Base-by-base conservation (phyloP, 2,329 filamentous ascomycete species). In the Alternaria conjuncta region DNA sequence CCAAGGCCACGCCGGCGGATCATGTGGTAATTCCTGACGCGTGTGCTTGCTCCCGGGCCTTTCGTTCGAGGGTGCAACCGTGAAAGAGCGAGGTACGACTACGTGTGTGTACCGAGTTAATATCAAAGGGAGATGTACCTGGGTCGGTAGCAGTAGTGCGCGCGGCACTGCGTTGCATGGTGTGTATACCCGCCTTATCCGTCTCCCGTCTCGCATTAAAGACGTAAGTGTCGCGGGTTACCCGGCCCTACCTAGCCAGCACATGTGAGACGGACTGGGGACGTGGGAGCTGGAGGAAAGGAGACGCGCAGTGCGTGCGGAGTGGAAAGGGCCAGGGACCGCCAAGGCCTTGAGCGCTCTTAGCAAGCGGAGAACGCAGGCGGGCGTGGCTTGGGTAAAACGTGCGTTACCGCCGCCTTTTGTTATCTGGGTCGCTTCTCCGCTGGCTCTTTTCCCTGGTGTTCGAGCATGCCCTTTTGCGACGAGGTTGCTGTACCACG, bases 301-400 rank as follows among this genome's bases (percentile, higher is more conserved):
- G 9, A 43, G 54, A 56, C 55, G 43, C 44, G 46, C 53, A 61
- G 36, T 41, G 45, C 25, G 51, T 26, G 59, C 46, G 46, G 59
- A 57, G 59, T 44, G 54, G 54, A 51, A 57, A 57, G 54, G 26
- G 53, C 41, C 55, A 57, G 49, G 36, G 55, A 28, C 26, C 26
- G 59, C 59, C 59, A 61, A 61, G 59, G 54, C 54, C 49, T 61
- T 61, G 59, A 61, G 54, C 41, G 32, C 46, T 61, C 59, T 61
- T 61, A 61, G 59, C 59, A 61, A 53, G 59, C 59, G 54, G 59
- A 61, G 54, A 57, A 53, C 49, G 20, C 30, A 41, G 49, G 49
- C 11, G 30, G 30, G 59, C 32, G 45, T 55, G 26, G 15, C 15
- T 23, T 61, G 54, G 55, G 59, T 61, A 61, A 61, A 61, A 61